Evolutionary conservation across 2,329 filamentous ascomycete genomes (phyloP).

Genomic region (Colletotrichum nymphaeae): DNA sequence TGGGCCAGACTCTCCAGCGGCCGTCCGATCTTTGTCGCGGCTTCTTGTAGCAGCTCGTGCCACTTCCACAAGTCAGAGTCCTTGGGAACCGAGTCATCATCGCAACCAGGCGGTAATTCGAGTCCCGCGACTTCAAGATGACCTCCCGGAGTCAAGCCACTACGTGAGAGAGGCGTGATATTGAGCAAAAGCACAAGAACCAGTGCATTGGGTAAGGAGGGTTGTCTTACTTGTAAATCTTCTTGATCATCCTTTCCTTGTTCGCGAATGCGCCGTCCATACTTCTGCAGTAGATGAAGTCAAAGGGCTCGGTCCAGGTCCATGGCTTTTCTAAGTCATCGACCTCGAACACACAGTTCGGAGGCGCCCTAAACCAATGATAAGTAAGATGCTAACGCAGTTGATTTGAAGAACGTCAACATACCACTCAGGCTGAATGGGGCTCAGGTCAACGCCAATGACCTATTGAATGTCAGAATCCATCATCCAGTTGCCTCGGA

Average conservation of each 20-base stretch:
- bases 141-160: constrained; percentile 43
- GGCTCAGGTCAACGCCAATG: constrained; percentile 26
- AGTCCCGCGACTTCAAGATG: constrained; percentile 46
- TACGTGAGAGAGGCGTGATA: neutral
- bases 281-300: constrained; percentile 48
- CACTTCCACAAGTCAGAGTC: constrained; percentile 44
- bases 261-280: constrained; percentile 44
- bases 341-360: constrained; percentile 56
- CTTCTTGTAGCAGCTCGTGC: constrained; percentile 43
- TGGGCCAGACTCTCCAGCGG: constrained; percentile 39
- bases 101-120: constrained; percentile 41
- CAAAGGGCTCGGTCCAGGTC: constrained; percentile 45
- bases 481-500: neutral
- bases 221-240: constrained; percentile 37
- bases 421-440: constrained; percentile 22
- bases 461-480: neutral
- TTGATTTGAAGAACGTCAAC: neutral
- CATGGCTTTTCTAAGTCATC: constrained; percentile 50
- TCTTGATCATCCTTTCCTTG: constrained; percentile 39
- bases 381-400: neutral
- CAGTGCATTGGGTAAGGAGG: neutral
- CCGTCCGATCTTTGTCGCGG: constrained; percentile 43
- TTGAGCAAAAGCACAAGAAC: neutral
- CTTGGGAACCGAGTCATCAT: constrained; percentile 44
- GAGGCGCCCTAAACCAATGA: constrained; percentile 45